phyloP scores from a whole-genome alignment of 2,329 filamentous ascomycete species.

The Coleophoma crateriformis region DNA sequence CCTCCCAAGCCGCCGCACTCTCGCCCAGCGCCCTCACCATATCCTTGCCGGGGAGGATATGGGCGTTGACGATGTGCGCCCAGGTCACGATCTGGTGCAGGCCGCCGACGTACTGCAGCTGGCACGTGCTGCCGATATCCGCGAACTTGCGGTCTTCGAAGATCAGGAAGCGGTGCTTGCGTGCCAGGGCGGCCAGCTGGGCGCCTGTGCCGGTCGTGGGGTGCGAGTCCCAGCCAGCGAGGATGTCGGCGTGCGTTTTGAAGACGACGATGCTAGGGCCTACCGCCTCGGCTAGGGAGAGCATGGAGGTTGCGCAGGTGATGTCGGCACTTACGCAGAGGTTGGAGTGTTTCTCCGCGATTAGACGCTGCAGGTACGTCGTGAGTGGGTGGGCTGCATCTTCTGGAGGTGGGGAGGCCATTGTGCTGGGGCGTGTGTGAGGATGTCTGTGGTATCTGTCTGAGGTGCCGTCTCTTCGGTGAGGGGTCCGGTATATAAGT shows the following conservation, averaged over 20 bases:
- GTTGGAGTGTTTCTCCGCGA: not conserved
- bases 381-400: not conserved
- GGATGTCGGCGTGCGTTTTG: not conserved
- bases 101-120: constrained; percentile 69
- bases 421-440: not conserved
- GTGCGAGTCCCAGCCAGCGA: constrained; percentile 44
- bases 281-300: not conserved
- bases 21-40: constrained; percentile 50
- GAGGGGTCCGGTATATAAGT: too few relatives aligned
- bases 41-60: constrained; percentile 59
- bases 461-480: too few relatives aligned
- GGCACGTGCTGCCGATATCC: constrained; percentile 74
- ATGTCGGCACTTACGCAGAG: not conserved
- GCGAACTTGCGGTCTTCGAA: constrained; percentile 80
- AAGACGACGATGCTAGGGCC: not conserved
- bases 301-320: not conserved
- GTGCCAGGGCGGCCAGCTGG: constrained; percentile 48
- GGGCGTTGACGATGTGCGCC: constrained; percentile 62
- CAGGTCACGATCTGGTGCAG: constrained; percentile 67
- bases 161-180: constrained; percentile 62
- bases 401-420: not conserved
- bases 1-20: constrained; percentile 24
- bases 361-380: not conserved
- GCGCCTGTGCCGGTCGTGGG: constrained; percentile 55
- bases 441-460: not conserved